These are phyloP conservation scores for Aspergillus caelatus DNA, from an alignment of 2,329 filamentous ascomycete species.

Conservation along the genomic window DNA sequence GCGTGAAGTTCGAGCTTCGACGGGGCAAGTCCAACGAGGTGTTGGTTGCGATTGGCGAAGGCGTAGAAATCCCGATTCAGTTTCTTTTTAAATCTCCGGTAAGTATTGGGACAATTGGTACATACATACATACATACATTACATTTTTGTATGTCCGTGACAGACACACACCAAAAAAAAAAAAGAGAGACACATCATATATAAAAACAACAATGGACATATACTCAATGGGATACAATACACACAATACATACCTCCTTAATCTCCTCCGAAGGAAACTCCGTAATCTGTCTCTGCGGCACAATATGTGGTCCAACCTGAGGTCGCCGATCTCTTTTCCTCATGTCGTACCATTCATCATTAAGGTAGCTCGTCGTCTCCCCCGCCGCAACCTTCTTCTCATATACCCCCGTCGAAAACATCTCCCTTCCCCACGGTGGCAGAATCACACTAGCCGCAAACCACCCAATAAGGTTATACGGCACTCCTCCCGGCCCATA, in stretches of 20 bases:
- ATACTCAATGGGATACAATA: background rate
- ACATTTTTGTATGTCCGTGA: too few relatives aligned
- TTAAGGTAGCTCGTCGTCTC: slow-evolving; percentile 20
- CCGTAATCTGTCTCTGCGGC: slow-evolving; percentile 34
- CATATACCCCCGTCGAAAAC: slow-evolving; percentile 32
- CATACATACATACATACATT: too few relatives aligned
- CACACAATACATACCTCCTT: slow-evolving; percentile 26
- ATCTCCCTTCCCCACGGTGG: slow-evolving; percentile 31
- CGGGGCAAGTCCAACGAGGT: slow-evolving; percentile 29
- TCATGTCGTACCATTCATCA: slow-evolving; percentile 18
- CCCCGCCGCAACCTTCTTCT: slow-evolving; percentile 23
- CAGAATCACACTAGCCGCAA: slow-evolving; percentile 27
- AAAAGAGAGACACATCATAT: too few relatives aligned
- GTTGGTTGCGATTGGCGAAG: slow-evolving; percentile 28
- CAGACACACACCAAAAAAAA: too few relatives aligned
- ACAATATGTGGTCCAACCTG: slow-evolving; percentile 31
- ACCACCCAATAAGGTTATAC: slow-evolving; percentile 41
- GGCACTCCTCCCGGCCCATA: slow-evolving; percentile 41
- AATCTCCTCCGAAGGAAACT: slow-evolving; percentile 25
- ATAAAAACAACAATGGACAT: too few relatives aligned
- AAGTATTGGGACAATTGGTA: too few relatives aligned
- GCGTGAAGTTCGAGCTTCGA: slow-evolving; percentile 30
- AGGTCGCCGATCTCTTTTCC: slow-evolving; percentile 22
- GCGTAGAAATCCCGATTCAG: slow-evolving; percentile 24
- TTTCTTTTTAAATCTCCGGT: slow-evolving; percentile 22